phyloP scores from a whole-genome alignment of 1,139 yeast genomes.

The Saccharomycopsis hybrid region DNA sequence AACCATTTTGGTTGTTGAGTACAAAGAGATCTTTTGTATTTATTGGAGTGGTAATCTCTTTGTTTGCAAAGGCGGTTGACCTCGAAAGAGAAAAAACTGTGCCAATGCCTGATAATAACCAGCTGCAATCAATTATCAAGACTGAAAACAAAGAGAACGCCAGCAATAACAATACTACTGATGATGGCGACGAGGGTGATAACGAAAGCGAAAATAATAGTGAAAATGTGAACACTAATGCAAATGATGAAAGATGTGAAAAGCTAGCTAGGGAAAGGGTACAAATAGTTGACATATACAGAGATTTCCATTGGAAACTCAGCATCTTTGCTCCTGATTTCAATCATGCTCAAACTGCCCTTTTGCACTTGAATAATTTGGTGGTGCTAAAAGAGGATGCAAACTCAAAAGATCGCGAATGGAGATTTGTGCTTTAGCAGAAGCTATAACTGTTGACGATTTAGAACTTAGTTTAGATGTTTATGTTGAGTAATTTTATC shows the following conservation, averaged over 20 bases:
- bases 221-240: background rate
- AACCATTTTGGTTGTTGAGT: constrained; percentile 25
- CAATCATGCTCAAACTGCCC: constrained; percentile 19
- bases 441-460: no score
- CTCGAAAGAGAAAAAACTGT: no score
- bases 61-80: constrained; percentile 1
- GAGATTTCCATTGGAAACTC: constrained; percentile 20
- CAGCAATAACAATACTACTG: no score
- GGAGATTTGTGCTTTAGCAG: no score
- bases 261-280: constrained; percentile 2
- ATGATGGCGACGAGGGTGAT: background rate
- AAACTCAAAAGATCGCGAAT: no score
- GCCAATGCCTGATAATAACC: no score
- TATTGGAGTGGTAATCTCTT: constrained; percentile 23
- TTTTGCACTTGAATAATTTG: constrained; percentile 15
- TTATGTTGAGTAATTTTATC: no score
- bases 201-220: constrained; percentile 2
- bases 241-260: background rate
- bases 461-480: no score
- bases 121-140: constrained; percentile 17
- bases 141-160: background rate
- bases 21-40: constrained; percentile 24
- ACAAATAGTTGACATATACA: constrained; percentile 12
- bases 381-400: constrained; percentile 12
- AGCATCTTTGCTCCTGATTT: constrained; percentile 21